phyloP scores from a whole-genome alignment of 2,329 filamentous ascomycete species.

The Colletotrichum cuscutae region DNA sequence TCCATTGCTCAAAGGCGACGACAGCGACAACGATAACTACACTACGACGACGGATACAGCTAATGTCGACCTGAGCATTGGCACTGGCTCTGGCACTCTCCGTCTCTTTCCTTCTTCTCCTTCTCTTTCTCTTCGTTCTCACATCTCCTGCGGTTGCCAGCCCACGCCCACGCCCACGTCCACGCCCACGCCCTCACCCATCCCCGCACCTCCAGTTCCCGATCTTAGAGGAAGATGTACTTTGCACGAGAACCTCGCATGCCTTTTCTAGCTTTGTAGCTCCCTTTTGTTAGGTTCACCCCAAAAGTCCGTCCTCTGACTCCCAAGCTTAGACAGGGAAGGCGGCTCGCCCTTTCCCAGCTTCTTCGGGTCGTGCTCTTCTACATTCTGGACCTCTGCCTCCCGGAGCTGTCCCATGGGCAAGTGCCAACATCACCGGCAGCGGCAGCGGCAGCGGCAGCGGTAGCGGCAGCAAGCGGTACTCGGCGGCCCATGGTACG shows the following conservation, averaged over 20 bases:
- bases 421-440: too few relatives aligned
- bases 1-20: neutral
- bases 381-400: neutral
- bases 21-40: neutral
- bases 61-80: neutral
- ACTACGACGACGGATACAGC: conserved; percentile 16
- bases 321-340: neutral
- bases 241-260: neutral
- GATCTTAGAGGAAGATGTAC: neutral
- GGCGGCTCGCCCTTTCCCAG: conserved; percentile 7
- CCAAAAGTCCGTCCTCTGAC: neutral
- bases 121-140: neutral
- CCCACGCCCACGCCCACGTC: too few relatives aligned
- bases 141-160: neutral
- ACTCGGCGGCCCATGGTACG: too few relatives aligned
- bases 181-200: too few relatives aligned
- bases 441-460: too few relatives aligned
- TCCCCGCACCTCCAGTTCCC: neutral
- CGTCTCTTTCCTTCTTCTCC: neutral
- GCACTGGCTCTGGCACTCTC: neutral
- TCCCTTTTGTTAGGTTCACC: neutral
- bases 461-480: too few relatives aligned
- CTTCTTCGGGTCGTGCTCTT: conserved; percentile 27
- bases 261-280: neutral
- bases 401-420: too few relatives aligned